Base-by-base conservation (phyloP, 208 protist genomes). In the Endotrypanum monterogeii region DNA sequence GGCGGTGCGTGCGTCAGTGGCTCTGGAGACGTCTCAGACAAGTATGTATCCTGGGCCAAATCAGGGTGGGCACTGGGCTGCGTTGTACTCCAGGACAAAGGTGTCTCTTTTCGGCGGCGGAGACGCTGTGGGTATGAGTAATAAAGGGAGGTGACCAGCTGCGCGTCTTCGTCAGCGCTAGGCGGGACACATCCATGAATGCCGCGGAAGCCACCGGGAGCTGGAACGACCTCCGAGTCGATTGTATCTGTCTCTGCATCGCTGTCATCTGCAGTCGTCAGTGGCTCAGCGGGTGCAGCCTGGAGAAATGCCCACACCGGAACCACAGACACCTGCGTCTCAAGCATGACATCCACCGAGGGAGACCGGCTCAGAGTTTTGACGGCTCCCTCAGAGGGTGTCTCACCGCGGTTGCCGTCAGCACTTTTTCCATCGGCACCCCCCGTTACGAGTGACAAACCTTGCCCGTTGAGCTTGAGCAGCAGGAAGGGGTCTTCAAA, bases 401-500 rank as follows among this genome's bases (percentile, higher is more conserved):
- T 12, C n/a, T 55, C 63, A 54, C 63, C 12, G 63, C 35, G 14
- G 4, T 25, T 16, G 28, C 46, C 12, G 25, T 32, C 30, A 20
- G 23, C 44, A 39, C 6, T 20, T 25, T 35, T 25, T 32, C 7
- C 44, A 35, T 54, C 46, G 23, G 37, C 44, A 35, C 25, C 23
- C 35, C 37, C 5, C 2, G 23, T 37, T 65, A 20, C 60, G 23
- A 65, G 63, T 68, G 63, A 35, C 44, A 23, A 20, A 23, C 46
- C 50, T 25, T 62, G 39, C 25, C 23, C 20, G 55, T 35, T 54
- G 20, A 63, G 68, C 41, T 16, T 52, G 37, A 80, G 54, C 30
- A 73, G 60, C 18, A 80, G 50, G n/a, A 70, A 60, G 16, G 76
- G 76, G 65, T 80, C 76, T 25, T 80, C 76, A 20, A 80, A 75